Conservation (phyloP, 148 eudicot genomes). For the Camellia sinensis region DNA sequence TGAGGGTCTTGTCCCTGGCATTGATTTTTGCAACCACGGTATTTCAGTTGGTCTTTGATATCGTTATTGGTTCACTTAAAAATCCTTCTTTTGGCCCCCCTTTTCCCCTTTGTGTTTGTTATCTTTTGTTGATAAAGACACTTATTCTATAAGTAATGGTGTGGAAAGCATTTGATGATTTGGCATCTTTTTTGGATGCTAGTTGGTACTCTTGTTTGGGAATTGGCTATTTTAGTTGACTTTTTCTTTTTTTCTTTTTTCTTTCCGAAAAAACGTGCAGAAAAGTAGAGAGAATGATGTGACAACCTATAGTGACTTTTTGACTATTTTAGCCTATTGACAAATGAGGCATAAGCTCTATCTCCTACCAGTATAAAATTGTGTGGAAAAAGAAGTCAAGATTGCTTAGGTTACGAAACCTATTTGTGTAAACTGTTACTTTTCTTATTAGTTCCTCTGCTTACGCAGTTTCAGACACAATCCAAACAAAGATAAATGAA, state of each 20-base stretch:
- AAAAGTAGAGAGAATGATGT: too few relatives aligned
- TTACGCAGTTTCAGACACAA: not conserved
- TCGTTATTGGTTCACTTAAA: not conserved
- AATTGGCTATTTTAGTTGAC: too few relatives aligned
- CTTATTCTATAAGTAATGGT: not conserved
- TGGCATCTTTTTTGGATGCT: not conserved
- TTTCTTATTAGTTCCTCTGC: not conserved
- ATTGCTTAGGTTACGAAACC: not conserved
- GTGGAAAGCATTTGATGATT: not conserved
- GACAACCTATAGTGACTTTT: too few relatives aligned
- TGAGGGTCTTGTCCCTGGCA: conserved; percentile 97
- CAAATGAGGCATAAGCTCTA: not conserved
- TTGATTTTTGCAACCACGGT: conserved; percentile 99
- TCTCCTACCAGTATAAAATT: not conserved
- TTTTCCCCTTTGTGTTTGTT: not conserved
- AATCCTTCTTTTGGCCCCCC: not conserved
- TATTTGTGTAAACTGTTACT: not conserved
- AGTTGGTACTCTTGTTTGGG: not conserved
- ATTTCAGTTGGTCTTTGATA: conserved; percentile 18
- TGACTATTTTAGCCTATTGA: too few relatives aligned
- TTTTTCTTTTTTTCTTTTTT: too few relatives aligned
- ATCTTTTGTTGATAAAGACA: not conserved
- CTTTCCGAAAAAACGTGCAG: too few relatives aligned
- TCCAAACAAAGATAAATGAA: not conserved
- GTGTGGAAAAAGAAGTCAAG: not conserved